These are phyloP conservation scores for Diaporthe sp. DNA, from an alignment of 2,329 filamentous ascomycete genomes.

Conservation along the genomic window DNA sequence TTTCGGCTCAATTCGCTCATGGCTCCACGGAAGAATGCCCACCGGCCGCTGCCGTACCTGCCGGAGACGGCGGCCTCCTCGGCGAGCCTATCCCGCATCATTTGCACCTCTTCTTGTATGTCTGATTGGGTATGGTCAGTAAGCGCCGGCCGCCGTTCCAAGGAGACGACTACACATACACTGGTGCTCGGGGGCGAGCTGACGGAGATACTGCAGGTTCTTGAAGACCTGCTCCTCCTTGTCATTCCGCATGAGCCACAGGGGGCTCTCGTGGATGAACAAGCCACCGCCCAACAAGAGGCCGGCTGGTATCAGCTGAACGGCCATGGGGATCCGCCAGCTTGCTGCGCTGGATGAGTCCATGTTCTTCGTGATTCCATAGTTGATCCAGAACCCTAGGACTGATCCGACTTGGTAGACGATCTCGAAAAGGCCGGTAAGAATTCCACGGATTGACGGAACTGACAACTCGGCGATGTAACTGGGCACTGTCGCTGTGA, in stretches of 20 bases:
- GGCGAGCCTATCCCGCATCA: constrained; percentile 55
- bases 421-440: constrained; percentile 67
- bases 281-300: constrained; percentile 60
- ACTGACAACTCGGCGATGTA: constrained; percentile 75
- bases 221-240: constrained; percentile 56
- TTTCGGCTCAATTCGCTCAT: constrained; percentile 53
- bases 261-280: constrained; percentile 57
- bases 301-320: constrained; percentile 60
- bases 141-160: neutral
- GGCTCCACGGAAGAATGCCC: constrained; percentile 45
- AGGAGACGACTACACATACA: constrained; percentile 4
- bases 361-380: constrained; percentile 59
- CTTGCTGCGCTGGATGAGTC: constrained; percentile 50
- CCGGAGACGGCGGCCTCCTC: constrained; percentile 53
- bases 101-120: constrained; percentile 63
- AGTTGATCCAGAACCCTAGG: constrained; percentile 68
- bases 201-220: constrained; percentile 59
- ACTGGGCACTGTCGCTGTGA: constrained; percentile 72
- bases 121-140: constrained; percentile 40
- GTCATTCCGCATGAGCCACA: constrained; percentile 59
- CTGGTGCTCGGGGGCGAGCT: constrained; percentile 56
- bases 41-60: constrained; percentile 53
- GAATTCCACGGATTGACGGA: constrained; percentile 69
- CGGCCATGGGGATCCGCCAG: constrained; percentile 65
- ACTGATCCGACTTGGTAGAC: constrained; percentile 67